Conservation (phyloP, 2,329 filamentous ascomycete genomes). For the Rachicladosporium sp. region DNA sequence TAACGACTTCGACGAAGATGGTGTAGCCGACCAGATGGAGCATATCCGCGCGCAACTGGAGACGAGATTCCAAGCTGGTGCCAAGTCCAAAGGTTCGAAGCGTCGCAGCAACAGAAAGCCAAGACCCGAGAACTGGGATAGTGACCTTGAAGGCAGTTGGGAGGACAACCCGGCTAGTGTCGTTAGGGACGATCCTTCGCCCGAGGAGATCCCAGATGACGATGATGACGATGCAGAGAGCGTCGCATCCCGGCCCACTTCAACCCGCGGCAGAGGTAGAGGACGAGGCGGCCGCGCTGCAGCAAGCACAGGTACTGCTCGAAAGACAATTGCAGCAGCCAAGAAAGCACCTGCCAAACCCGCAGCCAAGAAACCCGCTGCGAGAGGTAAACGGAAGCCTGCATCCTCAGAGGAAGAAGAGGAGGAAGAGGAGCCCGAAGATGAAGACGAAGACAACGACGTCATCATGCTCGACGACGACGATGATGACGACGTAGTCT, state of each 20-base stretch:
- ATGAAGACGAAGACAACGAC: constrained; percentile 24
- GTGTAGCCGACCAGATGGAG: constrained; percentile 52
- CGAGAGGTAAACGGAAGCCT: constrained; percentile 29
- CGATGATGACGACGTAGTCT: constrained; percentile 35
- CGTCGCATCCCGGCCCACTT: constrained; percentile 24
- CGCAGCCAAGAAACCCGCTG: constrained; percentile 21
- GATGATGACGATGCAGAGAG: constrained; percentile 20
- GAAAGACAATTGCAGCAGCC: constrained; percentile 25
- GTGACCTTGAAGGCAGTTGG: constrained; percentile 80
- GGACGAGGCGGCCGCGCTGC: constrained; percentile 29
- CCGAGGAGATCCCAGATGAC: constrained; percentile 36
- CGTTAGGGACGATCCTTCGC: constrained; percentile 36
- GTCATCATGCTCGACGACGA: constrained; percentile 30
- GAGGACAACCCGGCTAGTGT: constrained; percentile 62
- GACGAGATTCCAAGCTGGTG: constrained; percentile 55
- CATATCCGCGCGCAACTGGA: constrained; percentile 51
- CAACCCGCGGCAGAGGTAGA: constrained; percentile 36
- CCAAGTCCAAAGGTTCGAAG: constrained; percentile 38
- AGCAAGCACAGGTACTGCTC: constrained; percentile 27
- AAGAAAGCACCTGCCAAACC: constrained; percentile 27
- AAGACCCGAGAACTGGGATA: constrained; percentile 73
- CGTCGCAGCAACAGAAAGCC: constrained; percentile 36
- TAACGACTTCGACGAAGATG: constrained; percentile 44
- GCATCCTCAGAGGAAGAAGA: constrained; percentile 30
- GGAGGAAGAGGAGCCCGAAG: constrained; percentile 18